phyloP scores from a whole-genome alignment of 345 rosid species.

The Orychophragmus violaceus region DNA sequence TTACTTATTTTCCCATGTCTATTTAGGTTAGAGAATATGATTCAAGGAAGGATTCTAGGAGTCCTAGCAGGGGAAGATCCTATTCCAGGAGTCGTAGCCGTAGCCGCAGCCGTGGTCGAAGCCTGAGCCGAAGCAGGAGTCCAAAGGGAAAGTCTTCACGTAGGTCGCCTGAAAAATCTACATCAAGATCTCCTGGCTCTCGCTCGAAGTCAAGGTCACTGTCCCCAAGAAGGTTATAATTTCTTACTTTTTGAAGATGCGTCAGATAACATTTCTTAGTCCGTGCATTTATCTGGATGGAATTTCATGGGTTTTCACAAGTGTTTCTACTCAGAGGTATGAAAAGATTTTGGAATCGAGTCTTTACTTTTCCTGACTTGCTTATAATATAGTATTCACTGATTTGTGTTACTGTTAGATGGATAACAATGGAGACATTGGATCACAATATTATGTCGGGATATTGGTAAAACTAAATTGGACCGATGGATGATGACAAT shows the following conservation, averaged over 20 bases:
- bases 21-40: conserved; percentile 78
- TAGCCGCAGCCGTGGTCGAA: conserved; percentile 45
- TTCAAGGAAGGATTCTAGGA: conserved; percentile 66
- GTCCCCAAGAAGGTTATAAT: conserved; percentile 31
- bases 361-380: conserved; percentile 42
- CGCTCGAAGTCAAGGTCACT: conserved; percentile 57
- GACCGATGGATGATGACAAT: conserved; percentile 6
- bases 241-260: not conserved
- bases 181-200: conserved; percentile 47
- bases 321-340: conserved; percentile 81
- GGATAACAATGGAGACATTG: conserved; percentile 64
- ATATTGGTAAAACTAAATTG: conserved; percentile 2
- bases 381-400: conserved; percentile 31
- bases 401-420: conserved; percentile 59
- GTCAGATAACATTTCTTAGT: not conserved
- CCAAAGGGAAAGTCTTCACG: conserved; percentile 53
- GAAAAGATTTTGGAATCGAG: conserved; percentile 52
- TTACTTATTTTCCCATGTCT: not conserved
- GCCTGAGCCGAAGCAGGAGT: conserved; percentile 50
- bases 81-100: conserved; percentile 66
- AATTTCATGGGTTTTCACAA: conserved; percentile 52
- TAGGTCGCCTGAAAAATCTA: no score
- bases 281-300: conserved; percentile 41
- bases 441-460: conserved; percentile 32
- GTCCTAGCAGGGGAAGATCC: conserved; percentile 71